Evolutionary conservation across 2,329 filamentous ascomycete genomes (phyloP), one percentile per base, ranked within the genome.

Genomic region (Penicillium paneum): DNA sequence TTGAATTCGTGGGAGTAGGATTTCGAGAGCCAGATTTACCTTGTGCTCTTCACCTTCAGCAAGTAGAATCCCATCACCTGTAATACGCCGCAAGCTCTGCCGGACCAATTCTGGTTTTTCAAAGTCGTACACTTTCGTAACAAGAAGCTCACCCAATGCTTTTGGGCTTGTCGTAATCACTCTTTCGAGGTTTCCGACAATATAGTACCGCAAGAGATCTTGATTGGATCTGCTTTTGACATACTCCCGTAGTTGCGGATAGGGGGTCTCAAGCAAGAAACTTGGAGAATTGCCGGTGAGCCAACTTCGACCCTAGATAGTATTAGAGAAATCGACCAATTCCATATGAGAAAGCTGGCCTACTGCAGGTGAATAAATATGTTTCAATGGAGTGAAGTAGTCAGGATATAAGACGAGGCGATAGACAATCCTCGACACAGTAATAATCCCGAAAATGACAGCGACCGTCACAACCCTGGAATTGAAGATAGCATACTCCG

Each of bases 21-120:
- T 21, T 8, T 15, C 2, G 10, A 26, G 26, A 3, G 19, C 8
- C 17, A 26, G 19, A 6, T 58, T 15, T 64, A 83, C 77, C 75
- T 88, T 94, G 72, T 97, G 93, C 65, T 92, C 89, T 12, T 95
- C 89, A n/a, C 92, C 92, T 72, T 97, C 92, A 2, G 90, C 89
- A 11, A 97, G 77, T 35, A 97, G 74, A 11, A 79, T 32, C 0
- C 77, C 77, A 46, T 74, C 62, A 1, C 78, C 78, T 1, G 76
- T 62, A 7, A 78, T 51, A 21, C 67, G 70, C 5, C 63, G 64
- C 28, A 80, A 58, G 8, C 65, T 66, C 13, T 58, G 45, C 15
- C 67, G 76, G 29, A 89, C 62, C 24, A 78, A 66, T 1, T 63
- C 49, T 0, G 87, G 87, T 67, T 90, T 91, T 41, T 79, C 66